Evolutionary conservation across 495 filamentous ascomycete genomes (phyloP), one percentile per base, ranked within the genome.

Genomic region (Annulohypoxylon moriforme): DNA sequence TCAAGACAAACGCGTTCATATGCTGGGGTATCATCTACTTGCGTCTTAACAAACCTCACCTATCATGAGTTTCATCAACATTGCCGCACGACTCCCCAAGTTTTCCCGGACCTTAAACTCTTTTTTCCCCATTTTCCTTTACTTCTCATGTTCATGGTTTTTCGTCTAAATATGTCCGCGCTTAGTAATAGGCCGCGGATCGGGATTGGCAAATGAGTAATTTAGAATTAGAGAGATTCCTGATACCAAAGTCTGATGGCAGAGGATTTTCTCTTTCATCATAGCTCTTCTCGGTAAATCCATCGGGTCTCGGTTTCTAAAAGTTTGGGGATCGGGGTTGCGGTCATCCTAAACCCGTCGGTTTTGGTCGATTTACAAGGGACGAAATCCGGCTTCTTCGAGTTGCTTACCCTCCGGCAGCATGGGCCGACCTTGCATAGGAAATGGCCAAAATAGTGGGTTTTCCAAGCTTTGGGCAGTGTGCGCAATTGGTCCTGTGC

Each of bases 361-460:
- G 27, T 3, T 16, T 36, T 29, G 18, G 31, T 29, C 40, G 9
- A 14, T 34, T 58, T 77, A 80, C 9, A 85, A 57, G 29, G 79
- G 64, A 42, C 74, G 78, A 65, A 88, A 88, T 2, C 86, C 86
- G 10, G 81, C 80, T 33, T 82, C 76, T 65, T 83, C 79, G 56
- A 87, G 74, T 60, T 79, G 73, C 20, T 76, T 58, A 4, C 82
- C 81, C 24, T 74, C 78, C 5, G 80, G 81, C 60, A 88, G 53
- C 62, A 86, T 79, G 1, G 86, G 85, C n/a, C 82, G 75, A 1
- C 84, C 85, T 58, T 87, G 85, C 77, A 86, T 82, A 0, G 85
- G 85, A 66, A 87, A 87, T 1, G 84, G 84, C 83, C 84, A 87
- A 27, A 87, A 88, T 36, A 87, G 64, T 10, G 84, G 84, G 49